Evolutionary conservation across 805 yeast genomes (phyloP), one percentile per base, ranked within the genome.

Genomic region (Saccharomycopsis amapae): DNA sequence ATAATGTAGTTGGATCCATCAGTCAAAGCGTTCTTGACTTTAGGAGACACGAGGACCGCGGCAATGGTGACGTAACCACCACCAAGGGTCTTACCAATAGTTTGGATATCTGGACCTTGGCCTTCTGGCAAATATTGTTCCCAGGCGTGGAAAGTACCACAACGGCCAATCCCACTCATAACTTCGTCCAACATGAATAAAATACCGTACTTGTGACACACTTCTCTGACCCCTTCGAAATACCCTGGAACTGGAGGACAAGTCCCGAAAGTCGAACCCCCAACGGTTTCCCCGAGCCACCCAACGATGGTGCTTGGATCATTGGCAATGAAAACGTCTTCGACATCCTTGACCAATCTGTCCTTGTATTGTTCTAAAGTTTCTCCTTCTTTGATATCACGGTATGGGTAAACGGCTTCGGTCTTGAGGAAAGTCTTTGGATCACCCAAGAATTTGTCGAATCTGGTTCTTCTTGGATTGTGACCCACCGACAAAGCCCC

Each of bases 131-230:
- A 51, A 48, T 45, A 59, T 47, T 65, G 67, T 49, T 69, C 72
- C 69, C 74, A 72, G 31, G 72, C 73, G 57, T 62, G 66, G 55
- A 65, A 64, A 10, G 67, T 59, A 35, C 78, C 78, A 56, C 69
- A 64, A 53, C 79, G 65, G 22, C 79, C 79, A 46, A 70, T 60
- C 25, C 79, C 79, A 56, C 76, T 71, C 78, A 74, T 73, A 37
- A 74, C 73, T 59, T 75, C 79, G 56, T 75, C 79, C 40, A 72
- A 58, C 58, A 72, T 65, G 55, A 75, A 61, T 46, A 73, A 58
- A 19, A 70, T 69, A 40, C 73, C 78, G 55, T 73, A 72, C 58
- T 73, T 73, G 56, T 71, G 68, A 49, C 77, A 72, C 40, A 75
- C 59, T 31, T 63, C 67, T 46, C 69, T 61, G 46, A 64, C 61